A percentile compares a stretch with the other conserved stretches of the same genome.
Conservation (phyloP, 148 eudicot genomes). For the Camellia sinensis region DNA sequence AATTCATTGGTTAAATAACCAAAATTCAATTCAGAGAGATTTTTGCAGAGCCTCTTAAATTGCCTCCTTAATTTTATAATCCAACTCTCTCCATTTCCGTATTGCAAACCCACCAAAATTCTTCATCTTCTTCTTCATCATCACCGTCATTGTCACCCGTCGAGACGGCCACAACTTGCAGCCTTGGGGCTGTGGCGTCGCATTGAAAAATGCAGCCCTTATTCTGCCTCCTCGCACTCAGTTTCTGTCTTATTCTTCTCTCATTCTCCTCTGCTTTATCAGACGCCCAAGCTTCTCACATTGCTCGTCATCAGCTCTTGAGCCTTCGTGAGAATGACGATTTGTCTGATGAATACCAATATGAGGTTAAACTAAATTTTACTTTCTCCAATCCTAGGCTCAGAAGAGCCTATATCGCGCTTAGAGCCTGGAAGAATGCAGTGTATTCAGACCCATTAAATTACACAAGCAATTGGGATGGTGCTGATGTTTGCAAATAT, state of each 20-base stretch:
- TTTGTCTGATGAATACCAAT: neutral
- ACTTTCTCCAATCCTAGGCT: conserved; percentile 21
- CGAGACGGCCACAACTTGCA: neutral
- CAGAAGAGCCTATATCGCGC: conserved; percentile 17
- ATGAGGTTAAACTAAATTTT: neutral
- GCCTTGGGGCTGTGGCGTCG: neutral
- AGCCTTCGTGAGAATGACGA: neutral
- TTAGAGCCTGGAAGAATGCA: conserved; percentile 28
- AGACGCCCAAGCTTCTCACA: neutral
- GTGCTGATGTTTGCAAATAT: conserved; percentile 26
- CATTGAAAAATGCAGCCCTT: neutral
- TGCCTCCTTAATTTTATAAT: too few species aligned
- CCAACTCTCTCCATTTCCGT: too few species aligned
- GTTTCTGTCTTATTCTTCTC: neutral
- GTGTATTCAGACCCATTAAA: conserved; percentile 26
- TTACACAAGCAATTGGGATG: conserved; percentile 27
- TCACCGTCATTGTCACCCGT: neutral
- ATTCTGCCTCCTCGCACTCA: neutral
- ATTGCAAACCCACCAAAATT: neutral
- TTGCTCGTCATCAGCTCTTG: neutral
- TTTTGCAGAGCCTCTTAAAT: too few species aligned
- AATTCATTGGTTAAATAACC: too few species aligned
- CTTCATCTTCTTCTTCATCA: neutral
- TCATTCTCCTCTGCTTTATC: neutral
- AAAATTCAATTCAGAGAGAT: too few species aligned